Conservation (phyloP, 441 rosid species). For the Macaranga tanarius region DNA sequence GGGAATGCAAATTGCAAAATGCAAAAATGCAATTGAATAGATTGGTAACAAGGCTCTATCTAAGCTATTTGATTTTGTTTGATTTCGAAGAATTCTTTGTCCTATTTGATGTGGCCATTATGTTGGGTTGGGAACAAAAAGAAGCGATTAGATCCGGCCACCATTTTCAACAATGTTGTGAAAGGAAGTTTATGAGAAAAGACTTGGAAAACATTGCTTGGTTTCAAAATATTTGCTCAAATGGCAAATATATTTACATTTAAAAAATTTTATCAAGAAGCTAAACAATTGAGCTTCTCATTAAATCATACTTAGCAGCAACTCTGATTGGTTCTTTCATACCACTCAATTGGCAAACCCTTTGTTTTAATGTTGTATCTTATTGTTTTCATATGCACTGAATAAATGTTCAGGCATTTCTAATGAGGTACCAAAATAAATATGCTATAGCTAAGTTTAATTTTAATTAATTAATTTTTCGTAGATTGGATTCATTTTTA, state of each 20-base stretch:
- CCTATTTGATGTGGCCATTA: neutral
- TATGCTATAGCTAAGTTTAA: too few relatives aligned
- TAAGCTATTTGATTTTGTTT: neutral
- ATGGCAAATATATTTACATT: slow-evolving; percentile 24
- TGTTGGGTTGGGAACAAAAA: neutral
- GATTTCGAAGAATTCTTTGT: neutral
- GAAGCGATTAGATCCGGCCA: neutral
- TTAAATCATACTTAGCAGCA: neutral
- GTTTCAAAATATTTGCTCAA: slow-evolving; percentile 4
- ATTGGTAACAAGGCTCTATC: neutral
- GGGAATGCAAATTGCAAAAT: neutral
- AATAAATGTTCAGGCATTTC: too few relatives aligned
- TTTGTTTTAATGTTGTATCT: too few relatives aligned
- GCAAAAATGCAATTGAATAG: neutral
- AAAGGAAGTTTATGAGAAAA: too few relatives aligned
- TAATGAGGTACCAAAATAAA: too few relatives aligned
- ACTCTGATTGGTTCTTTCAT: too few relatives aligned
- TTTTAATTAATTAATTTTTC: too few relatives aligned
- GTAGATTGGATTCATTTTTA: too few relatives aligned
- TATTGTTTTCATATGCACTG: too few relatives aligned
- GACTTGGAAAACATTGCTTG: neutral
- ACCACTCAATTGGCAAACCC: too few relatives aligned
- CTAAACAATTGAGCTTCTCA: neutral
- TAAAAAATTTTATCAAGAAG: neutral
- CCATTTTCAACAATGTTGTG: neutral